These are phyloP conservation scores for Leccinellum luteum DNA, from an alignment of 768 basidiomycete species.

Conservation along the genomic window DNA sequence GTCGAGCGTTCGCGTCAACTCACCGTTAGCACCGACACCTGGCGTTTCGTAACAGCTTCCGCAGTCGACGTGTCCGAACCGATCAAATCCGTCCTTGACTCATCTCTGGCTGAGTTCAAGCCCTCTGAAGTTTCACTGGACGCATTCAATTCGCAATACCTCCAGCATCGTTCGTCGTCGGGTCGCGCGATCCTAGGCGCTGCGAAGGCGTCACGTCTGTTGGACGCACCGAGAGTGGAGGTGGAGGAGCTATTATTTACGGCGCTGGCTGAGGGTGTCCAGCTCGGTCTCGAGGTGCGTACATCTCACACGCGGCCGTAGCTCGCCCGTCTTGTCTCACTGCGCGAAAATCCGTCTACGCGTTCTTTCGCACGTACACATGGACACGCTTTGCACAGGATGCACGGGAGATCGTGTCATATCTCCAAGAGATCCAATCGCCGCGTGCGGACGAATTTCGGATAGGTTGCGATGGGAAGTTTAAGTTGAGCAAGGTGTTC, in stretches of 20 bases:
- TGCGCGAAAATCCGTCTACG: neutral
- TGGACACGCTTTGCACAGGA: constrained; percentile 40
- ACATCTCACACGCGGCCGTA: neutral
- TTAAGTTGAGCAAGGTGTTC: constrained; percentile 66
- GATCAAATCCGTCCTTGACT: constrained; percentile 49
- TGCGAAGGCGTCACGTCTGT: constrained; percentile 51
- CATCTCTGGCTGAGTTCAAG: constrained; percentile 48
- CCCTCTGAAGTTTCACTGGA: constrained; percentile 59
- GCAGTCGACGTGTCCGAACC: constrained; percentile 44
- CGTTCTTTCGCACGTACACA: neutral
- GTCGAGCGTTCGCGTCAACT: constrained; percentile 4
- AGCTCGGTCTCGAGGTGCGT: constrained; percentile 44
- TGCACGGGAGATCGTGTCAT: constrained; percentile 45
- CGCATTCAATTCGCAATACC: constrained; percentile 70
- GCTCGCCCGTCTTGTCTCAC: neutral
- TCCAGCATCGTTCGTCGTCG: constrained; percentile 57
- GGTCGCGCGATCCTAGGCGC: constrained; percentile 57
- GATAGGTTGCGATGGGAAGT: constrained; percentile 47
- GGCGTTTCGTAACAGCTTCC: constrained; percentile 41
- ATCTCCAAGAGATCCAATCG: constrained; percentile 51
- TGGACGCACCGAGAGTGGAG: constrained; percentile 53
- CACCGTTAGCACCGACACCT: too few species aligned
- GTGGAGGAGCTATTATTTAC: constrained; percentile 59
- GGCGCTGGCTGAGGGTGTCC: constrained; percentile 40
- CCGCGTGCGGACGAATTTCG: constrained; percentile 61